Conservation (phyloP, 768 basidiomycete genomes). For the Mrakia hoshinonis region DNA sequence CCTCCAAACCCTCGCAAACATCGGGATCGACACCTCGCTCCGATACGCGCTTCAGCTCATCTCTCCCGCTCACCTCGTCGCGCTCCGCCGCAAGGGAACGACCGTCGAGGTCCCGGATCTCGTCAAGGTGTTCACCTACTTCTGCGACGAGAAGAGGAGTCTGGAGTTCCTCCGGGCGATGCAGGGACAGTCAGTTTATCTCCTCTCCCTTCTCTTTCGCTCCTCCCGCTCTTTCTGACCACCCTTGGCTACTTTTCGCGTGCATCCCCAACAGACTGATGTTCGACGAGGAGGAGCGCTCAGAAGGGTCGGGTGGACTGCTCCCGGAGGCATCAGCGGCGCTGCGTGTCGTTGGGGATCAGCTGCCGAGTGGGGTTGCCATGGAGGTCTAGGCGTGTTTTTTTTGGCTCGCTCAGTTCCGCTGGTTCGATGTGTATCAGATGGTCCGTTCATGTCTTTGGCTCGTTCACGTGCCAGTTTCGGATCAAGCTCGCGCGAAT, state of each 20-base stretch:
- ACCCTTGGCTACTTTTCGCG: background rate
- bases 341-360: background rate
- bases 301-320: background rate
- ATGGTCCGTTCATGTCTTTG: no score
- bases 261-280: conserved; percentile 32
- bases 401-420: no score
- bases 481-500: no score
- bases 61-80: conserved; percentile 78
- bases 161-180: conserved; percentile 79
- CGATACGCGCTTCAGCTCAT: conserved; percentile 93
- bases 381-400: background rate
- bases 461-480: no score
- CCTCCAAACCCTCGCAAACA: conserved; percentile 67
- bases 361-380: conserved; percentile 2
- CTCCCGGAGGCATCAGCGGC: background rate
- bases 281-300: conserved; percentile 40
- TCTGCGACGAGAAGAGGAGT: conserved; percentile 86
- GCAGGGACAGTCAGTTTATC: conserved; percentile 30
- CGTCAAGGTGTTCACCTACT: conserved; percentile 70
- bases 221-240: background rate
- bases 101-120: conserved; percentile 79
- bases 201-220: background rate
- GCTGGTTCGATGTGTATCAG: no score
- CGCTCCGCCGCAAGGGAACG: conserved; percentile 66
- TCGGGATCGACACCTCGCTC: conserved; percentile 81